Percentiles rank a stretch among this genome's conserved stretches.
Conservation (phyloP, 164 flowering plant genomes). For the Piper longum region DNA sequence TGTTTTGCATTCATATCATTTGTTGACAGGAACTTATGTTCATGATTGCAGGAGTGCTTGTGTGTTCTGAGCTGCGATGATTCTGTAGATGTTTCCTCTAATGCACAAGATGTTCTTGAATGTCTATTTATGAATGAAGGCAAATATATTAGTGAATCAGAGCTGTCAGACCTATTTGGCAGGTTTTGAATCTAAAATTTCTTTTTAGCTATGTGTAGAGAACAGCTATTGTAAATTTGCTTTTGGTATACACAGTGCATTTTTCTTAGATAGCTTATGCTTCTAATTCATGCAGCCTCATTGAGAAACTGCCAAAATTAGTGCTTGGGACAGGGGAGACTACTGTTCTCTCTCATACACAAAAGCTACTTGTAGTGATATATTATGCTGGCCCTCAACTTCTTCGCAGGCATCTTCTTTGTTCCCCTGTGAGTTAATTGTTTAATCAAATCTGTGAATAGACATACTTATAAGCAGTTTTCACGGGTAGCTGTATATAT, state of each 20-base stretch:
- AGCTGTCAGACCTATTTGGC: conserved; percentile 48
- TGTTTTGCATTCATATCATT: background rate
- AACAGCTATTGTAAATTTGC: background rate
- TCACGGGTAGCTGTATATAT: background rate
- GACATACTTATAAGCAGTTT: background rate
- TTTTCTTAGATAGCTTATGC: background rate
- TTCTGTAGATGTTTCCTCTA: conserved; percentile 44
- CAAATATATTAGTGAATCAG: conserved; percentile 30
- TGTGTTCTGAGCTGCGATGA: conserved; percentile 78
- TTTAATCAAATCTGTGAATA: background rate
- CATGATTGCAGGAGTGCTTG: conserved; percentile 59
- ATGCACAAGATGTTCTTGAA: conserved; percentile 60
- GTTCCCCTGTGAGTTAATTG: conserved; percentile 51
- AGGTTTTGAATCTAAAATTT: conserved; percentile 30
- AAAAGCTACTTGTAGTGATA: conserved; percentile 54
- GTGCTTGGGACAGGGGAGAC: conserved; percentile 70
- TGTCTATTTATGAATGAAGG: conserved; percentile 23
- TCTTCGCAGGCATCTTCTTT: conserved; percentile 58
- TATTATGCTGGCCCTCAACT: conserved; percentile 82
- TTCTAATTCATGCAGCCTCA: conserved; percentile 30
- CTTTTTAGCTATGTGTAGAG: too few relatives aligned
- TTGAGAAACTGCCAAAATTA: conserved; percentile 71
- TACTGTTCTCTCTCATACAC: conserved; percentile 56
- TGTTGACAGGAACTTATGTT: background rate
- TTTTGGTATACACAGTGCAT: conserved; percentile 5